Conservation (phyloP, 2,329 filamentous ascomycete genomes). For the Penicillium hesseltinei region DNA sequence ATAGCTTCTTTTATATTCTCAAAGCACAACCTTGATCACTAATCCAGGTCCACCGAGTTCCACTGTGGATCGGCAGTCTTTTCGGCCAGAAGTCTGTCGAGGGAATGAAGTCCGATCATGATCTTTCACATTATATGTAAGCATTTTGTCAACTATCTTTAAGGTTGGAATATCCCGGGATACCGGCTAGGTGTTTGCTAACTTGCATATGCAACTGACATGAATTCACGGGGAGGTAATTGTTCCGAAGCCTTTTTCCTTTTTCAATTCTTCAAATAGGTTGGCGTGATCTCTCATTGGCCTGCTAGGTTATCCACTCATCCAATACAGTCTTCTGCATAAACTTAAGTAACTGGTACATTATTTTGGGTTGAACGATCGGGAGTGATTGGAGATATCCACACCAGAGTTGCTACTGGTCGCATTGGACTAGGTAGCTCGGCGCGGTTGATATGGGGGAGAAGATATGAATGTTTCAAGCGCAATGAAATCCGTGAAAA, state of each 20-base stretch:
- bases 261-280: neutral
- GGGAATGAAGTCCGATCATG: neutral
- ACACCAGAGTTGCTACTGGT: no score
- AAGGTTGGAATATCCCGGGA: neutral
- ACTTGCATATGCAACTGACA: neutral
- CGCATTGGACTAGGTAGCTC: no score
- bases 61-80: neutral
- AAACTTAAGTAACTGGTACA: no score
- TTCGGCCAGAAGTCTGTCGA: neutral
- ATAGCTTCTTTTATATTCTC: neutral
- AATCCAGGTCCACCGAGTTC: neutral
- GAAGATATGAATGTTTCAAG: no score
- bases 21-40: neutral
- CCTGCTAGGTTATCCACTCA: no score
- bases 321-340: no score
- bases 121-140: neutral
- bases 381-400: no score
- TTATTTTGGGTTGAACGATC: no score
- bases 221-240: neutral
- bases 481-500: no score
- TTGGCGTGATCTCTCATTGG: no score
- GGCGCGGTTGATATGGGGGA: no score
- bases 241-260: neutral
- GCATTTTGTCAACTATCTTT: neutral
- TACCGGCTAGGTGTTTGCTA: neutral